Percentiles rank a stretch among this genome's conserved stretches.
Evolutionary conservation across 169 alveolate genomes (phyloP).

Genomic region (Babesia ovata): DNA sequence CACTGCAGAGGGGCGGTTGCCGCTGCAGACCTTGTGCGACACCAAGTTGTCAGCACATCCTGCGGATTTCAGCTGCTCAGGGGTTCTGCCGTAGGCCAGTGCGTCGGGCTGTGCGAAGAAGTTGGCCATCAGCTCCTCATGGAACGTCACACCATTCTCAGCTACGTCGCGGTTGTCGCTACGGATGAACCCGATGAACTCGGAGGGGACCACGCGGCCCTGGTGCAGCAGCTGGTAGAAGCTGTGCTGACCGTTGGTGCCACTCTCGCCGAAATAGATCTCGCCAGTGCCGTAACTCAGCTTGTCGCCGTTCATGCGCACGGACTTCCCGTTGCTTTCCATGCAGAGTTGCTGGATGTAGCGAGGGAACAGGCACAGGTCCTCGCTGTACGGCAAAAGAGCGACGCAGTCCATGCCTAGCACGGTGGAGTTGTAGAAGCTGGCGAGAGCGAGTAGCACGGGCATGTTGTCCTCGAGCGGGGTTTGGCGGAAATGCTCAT

Average conservation of each 20-base stretch:
- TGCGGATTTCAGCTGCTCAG: constrained; percentile 78
- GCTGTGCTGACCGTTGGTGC: constrained; percentile 98
- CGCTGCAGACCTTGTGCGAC: constrained; percentile 92
- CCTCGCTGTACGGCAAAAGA: constrained; percentile 97
- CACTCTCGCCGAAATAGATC: constrained; percentile 99
- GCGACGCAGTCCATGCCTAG: constrained; percentile 90
- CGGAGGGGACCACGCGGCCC: constrained; percentile 95
- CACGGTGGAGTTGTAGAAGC: constrained; percentile 92
- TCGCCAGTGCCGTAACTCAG: constrained; percentile 88
- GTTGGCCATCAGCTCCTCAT: constrained; percentile 97
- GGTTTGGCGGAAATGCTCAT: constrained; percentile 85
- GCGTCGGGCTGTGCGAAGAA: constrained; percentile 99
- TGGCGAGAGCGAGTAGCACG: constrained; percentile 90
- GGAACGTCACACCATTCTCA: constrained; percentile 76
- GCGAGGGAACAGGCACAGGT: constrained; percentile 91
- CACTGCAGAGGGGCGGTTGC: constrained; percentile 94
- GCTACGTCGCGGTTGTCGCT: constrained; percentile 86
- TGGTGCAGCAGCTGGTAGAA: constrained; percentile 97
- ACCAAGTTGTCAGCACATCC: constrained; percentile 83
- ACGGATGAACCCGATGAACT: constrained; percentile 94
- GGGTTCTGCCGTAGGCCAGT: constrained; percentile 94
- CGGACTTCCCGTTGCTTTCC: constrained; percentile 97
- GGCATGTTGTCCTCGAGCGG: constrained; percentile 89
- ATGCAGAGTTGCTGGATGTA: constrained; percentile 96
- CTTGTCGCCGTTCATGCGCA: constrained; percentile 82